Percentiles rank a stretch among this genome's conserved stretches.
Conservation (phyloP, 1,284 basidiomycete species). For the Athelia sp. region DNA sequence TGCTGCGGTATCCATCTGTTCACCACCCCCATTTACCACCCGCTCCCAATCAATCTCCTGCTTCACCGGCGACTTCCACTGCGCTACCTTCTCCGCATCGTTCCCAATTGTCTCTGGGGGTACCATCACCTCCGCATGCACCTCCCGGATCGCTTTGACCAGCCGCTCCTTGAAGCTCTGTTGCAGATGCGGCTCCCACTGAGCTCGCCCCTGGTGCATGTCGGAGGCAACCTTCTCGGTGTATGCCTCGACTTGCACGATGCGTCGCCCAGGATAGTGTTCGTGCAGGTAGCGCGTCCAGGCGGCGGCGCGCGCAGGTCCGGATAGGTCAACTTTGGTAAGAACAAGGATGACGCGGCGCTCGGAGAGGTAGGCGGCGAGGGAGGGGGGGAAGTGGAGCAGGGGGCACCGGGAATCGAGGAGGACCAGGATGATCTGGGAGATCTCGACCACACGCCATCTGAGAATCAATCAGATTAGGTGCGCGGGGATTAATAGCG, state of each 20-base stretch:
- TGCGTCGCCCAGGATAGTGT: constrained; percentile 48
- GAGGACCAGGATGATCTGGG: constrained; percentile 79
- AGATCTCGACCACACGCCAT: constrained; percentile 86
- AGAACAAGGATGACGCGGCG: constrained; percentile 72
- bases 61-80: constrained; percentile 68
- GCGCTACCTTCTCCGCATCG: constrained; percentile 47
- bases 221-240: constrained; percentile 37
- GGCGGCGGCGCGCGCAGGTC: constrained; percentile 47
- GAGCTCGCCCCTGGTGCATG: constrained; percentile 41
- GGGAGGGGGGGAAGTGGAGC: constrained; percentile 59
- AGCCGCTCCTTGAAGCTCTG: constrained; percentile 54
- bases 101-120: constrained; percentile 59
- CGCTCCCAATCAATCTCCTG: constrained; percentile 70
- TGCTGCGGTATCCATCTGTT: constrained; percentile 36
- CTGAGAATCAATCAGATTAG: constrained; percentile 31
- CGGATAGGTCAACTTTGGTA: constrained; percentile 81
- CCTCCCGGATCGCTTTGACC: constrained; percentile 60
- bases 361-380: constrained; percentile 43
- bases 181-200: constrained; percentile 65
- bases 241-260: constrained; percentile 77
- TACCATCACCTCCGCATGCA: constrained; percentile 64
- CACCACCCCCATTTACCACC: constrained; percentile 40
- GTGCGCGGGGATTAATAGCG: constrained; percentile 4
- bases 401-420: constrained; percentile 84
- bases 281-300: constrained; percentile 66